Conservation (phyloP, 768 basidiomycete species). For the Naganishia kalamii region DNA sequence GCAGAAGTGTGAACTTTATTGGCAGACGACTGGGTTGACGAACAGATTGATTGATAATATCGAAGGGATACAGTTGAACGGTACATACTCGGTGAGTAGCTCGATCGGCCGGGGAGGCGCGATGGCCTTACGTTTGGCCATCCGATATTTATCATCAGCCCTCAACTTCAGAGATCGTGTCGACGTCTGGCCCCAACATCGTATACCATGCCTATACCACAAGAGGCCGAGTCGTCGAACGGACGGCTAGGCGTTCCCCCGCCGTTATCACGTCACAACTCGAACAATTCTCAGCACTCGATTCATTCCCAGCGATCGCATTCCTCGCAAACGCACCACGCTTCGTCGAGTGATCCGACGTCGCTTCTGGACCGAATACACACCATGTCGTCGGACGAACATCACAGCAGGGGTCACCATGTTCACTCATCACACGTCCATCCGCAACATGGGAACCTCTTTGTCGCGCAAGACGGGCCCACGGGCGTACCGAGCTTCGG, state of each 20-base stretch:
- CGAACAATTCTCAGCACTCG: constrained; percentile 5
- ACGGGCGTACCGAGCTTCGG: constrained; percentile 8
- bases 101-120: too few species aligned
- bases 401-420: not conserved
- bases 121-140: too few species aligned
- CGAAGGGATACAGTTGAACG: too few species aligned
- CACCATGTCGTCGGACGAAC: not conserved
- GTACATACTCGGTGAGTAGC: too few species aligned
- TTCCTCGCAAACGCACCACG: constrained; percentile 15
- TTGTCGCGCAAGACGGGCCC: constrained; percentile 7
- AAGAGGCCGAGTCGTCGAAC: not conserved
- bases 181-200: too few species aligned
- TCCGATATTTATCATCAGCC: too few species aligned
- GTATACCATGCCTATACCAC: not conserved
- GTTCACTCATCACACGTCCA: constrained; percentile 1
- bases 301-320: constrained; percentile 9
- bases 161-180: too few species aligned
- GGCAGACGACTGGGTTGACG: too few species aligned
- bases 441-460: constrained; percentile 14
- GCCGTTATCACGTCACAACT: constrained; percentile 7
- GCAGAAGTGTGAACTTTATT: too few species aligned
- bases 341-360: not conserved
- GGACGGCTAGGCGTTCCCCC: not conserved
- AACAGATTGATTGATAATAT: too few species aligned
- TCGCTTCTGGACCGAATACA: not conserved